Base-by-base conservation (phyloP, 148 eudicot species). In the Chenopodium berlandieri region DNA sequence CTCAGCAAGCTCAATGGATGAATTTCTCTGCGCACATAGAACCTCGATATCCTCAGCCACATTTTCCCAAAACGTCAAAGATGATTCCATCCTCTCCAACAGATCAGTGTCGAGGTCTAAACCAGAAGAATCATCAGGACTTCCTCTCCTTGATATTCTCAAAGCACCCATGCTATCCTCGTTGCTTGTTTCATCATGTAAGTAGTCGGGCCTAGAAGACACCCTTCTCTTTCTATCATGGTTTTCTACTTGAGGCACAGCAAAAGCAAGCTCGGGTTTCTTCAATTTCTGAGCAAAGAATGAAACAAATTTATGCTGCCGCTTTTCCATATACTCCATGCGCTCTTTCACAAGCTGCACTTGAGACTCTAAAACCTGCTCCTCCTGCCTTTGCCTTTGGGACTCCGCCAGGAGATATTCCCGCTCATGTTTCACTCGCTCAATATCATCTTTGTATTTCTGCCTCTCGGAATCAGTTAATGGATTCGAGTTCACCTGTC, bases 201-300 rank as follows among this genome's bases (percentile, higher is more conserved):
- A 83, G 40, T 72, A 82, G 32, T 85, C 89, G 58, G 82, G 79
- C 73, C 89, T 79, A 30, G 90, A 86, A 46, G 86, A 74, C 6
- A 50, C 79, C 83, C 95, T 88, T 88, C 98, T 88, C 86, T 90
- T 94, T 80, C 92, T 88, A 67, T 90, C 95, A 68, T 88, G 91
- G 80, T 82, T 88, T 83, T 92, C 92, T 27, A 82, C 27, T 69
- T 81, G 88, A 16, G 90, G 91, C 25, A 82, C 80, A 31, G 90
- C 80, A 31, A 91, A 78, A 81, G 79, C 86, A 72, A 91, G 78
- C 68, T 85, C 88, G 0, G 97, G 93, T 83, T 89, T 90, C 37
- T 82, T 86, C 84, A 93, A 82, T 58, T 80, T 60, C 62, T 70
- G 79, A 30, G 92, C 89, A 80, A 94, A 82, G 73, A 69, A 83